Conservation (phyloP, 2,329 filamentous ascomycete species). For the Aspergillus japonicus region DNA sequence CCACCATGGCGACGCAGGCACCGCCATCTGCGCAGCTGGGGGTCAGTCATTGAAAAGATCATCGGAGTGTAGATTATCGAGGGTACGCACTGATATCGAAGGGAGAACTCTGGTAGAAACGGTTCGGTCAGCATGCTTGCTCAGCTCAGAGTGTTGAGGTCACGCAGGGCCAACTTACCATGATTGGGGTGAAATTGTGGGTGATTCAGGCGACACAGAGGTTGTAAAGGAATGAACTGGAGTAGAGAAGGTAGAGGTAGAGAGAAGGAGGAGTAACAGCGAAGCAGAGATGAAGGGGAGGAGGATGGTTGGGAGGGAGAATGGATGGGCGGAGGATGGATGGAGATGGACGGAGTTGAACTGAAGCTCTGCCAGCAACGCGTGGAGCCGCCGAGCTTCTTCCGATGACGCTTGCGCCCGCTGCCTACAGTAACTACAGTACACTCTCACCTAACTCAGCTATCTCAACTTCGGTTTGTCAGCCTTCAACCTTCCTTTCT, state of each 20-base stretch:
- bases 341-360: conserved; percentile 21
- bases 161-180: conserved; percentile 29
- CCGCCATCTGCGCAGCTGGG: conserved; percentile 63
- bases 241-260: conserved; percentile 4
- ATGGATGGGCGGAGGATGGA: conserved; percentile 23
- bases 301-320: conserved; percentile 14
- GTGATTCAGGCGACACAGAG: neutral
- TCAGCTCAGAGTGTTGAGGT: conserved; percentile 14
- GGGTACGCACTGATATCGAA: conserved; percentile 83
- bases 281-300: conserved; percentile 18
- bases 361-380: conserved; percentile 28
- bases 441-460: conserved; percentile 11
- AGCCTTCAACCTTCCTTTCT: neutral
- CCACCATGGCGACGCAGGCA: conserved; percentile 97
- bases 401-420: conserved; percentile 28
- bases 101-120: conserved; percentile 68
- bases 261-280: conserved; percentile 4
- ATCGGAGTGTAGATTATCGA: conserved; percentile 11
- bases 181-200: conserved; percentile 21
- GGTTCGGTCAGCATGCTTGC: conserved; percentile 33
- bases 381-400: conserved; percentile 26
- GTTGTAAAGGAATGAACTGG: conserved; percentile 12
- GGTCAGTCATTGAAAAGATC: conserved; percentile 8
- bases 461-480: neutral
- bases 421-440: conserved; percentile 17